Evolutionary conservation across 495 filamentous ascomycete genomes (phyloP).

Genomic region (Thermothielavioides terrestris): DNA sequence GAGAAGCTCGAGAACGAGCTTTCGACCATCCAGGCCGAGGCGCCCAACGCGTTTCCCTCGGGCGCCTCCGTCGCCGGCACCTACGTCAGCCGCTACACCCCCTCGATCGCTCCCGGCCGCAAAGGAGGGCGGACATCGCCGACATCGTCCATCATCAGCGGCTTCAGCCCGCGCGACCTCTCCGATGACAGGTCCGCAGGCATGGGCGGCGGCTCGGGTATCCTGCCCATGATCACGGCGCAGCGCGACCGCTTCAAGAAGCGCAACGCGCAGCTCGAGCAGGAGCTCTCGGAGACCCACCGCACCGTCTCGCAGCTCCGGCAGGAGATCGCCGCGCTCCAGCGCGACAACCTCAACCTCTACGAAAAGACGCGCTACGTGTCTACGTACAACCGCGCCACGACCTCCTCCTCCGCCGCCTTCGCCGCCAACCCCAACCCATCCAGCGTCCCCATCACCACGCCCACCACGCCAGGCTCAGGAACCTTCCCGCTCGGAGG

Average conservation of each 20-base stretch:
- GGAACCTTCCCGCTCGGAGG: neutral
- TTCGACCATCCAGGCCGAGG: conserved; percentile 74
- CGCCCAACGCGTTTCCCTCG: conserved; percentile 72
- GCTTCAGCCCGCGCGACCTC: conserved; percentile 72
- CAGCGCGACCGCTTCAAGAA: conserved; percentile 98
- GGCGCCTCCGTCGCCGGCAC: conserved; percentile 90
- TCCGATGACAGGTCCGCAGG: conserved; percentile 45
- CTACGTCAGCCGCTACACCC: conserved; percentile 72
- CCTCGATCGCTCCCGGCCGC: conserved; percentile 56
- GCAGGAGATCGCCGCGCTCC: conserved; percentile 82
- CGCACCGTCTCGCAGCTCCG: conserved; percentile 75
- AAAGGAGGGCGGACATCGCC: conserved; percentile 67
- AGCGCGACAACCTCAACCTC: conserved; percentile 91
- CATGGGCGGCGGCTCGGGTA: conserved; percentile 75
- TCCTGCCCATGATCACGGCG: conserved; percentile 95
- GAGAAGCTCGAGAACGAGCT: conserved; percentile 90
- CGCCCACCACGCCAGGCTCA: neutral
- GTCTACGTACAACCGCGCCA: conserved; percentile 72
- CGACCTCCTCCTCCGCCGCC: conserved; percentile 60
- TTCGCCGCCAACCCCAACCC: conserved; percentile 69
- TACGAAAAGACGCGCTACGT: conserved; percentile 98
- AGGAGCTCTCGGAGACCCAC: conserved; percentile 78
- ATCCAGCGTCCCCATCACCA: conserved; percentile 48
- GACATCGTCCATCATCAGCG: conserved; percentile 95
- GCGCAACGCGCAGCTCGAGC: conserved; percentile 83